A percentile compares a stretch with the other conserved stretches of the same genome.
Conservation (phyloP, 1,284 basidiomycete species). For the Ceratobasidium sp. region DNA sequence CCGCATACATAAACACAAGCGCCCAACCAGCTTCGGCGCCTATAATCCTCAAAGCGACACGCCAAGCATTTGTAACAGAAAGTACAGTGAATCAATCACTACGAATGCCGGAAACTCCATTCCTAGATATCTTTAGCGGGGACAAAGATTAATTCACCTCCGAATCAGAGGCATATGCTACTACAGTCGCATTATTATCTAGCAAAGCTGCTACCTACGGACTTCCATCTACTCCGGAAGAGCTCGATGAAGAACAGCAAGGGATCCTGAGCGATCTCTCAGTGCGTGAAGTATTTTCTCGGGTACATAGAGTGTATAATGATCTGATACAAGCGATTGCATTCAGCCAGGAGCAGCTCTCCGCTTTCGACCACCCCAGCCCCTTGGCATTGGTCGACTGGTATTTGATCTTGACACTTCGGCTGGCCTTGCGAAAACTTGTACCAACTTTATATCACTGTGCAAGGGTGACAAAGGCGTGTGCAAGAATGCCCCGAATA, state of each 20-base stretch:
- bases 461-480: constrained; percentile 57
- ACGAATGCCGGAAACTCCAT: constrained; percentile 44
- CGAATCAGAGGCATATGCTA: constrained; percentile 49
- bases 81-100: neutral
- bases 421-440: constrained; percentile 55
- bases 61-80: neutral
- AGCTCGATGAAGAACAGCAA: constrained; percentile 55
- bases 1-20: too few species aligned
- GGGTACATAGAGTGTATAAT: neutral
- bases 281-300: constrained; percentile 45
- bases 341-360: constrained; percentile 50
- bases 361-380: constrained; percentile 50
- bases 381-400: constrained; percentile 52
- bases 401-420: constrained; percentile 53
- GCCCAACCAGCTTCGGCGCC: too few species aligned
- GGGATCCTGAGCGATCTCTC: constrained; percentile 55
- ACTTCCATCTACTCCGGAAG: constrained; percentile 52
- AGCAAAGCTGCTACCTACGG: constrained; percentile 54
- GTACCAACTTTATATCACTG: constrained; percentile 57
- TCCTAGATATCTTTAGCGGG: constrained; percentile 55
- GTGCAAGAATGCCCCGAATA: constrained; percentile 59
- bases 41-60: too few species aligned
- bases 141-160: constrained; percentile 50
- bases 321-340: constrained; percentile 1
- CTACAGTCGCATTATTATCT: constrained; percentile 50